These are phyloP conservation scores for Suillus tomentosus DNA, from an alignment of 768 basidiomycete species.

Conservation along the genomic window DNA sequence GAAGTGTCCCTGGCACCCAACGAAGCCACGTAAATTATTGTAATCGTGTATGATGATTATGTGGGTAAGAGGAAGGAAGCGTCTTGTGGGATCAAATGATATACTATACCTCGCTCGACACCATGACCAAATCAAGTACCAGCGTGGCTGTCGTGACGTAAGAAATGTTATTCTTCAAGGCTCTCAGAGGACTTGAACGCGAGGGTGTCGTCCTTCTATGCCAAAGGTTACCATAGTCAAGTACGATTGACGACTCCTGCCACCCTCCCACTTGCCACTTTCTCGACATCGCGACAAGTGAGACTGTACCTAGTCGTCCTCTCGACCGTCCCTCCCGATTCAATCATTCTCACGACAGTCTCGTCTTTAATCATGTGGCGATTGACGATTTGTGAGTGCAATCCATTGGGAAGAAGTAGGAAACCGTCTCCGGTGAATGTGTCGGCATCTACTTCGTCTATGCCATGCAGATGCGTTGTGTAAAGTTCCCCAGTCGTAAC, in stretches of 20 bases:
- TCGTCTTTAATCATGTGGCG: conserved; percentile 49
- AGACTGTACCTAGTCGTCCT: conserved; percentile 74
- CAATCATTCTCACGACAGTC: conserved; percentile 39
- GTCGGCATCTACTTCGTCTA: conserved; percentile 60
- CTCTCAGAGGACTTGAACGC: not conserved
- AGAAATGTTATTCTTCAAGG: no score
- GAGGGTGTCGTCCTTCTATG: not conserved
- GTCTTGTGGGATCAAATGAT: not conserved
- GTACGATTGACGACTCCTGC: not conserved
- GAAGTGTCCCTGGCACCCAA: conserved; percentile 21
- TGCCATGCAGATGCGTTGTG: conserved; percentile 78
- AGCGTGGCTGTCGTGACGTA: not conserved
- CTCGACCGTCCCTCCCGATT: conserved; percentile 51
- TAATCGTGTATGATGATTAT: not conserved
- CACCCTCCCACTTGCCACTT: conserved; percentile 38
- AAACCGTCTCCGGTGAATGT: conserved; percentile 30
- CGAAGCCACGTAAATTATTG: not conserved
- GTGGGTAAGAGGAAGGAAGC: not conserved
- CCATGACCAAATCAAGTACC: not conserved
- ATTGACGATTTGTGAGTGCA: conserved; percentile 55
- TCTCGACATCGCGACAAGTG: conserved; percentile 82
- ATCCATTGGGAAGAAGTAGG: conserved; percentile 27
- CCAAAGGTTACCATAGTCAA: not conserved
- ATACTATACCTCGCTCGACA: not conserved
- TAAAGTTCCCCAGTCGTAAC: conserved; percentile 76